Evolutionary conservation across 805 yeast genomes (phyloP).

Genomic region (Henningerozyma blattae): DNA sequence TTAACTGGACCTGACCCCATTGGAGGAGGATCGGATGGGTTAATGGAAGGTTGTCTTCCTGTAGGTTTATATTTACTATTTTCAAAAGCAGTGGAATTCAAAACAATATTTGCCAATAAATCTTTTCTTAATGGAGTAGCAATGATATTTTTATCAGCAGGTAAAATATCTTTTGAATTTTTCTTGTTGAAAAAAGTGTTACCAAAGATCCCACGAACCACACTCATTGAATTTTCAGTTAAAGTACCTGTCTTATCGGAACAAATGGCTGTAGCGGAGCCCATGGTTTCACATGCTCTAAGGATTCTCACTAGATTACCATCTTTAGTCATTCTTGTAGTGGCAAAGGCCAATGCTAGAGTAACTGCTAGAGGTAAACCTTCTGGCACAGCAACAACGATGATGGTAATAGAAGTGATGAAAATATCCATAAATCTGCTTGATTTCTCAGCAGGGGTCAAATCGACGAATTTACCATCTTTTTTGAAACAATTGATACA

Average conservation of each 20-base stretch:
- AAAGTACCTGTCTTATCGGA: constrained; percentile 97
- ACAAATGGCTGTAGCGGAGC: constrained; percentile 94
- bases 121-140: constrained; percentile 9
- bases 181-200: constrained; percentile 41
- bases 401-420: constrained; percentile 82
- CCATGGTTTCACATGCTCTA: constrained; percentile 96
- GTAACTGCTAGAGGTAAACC: constrained; percentile 98
- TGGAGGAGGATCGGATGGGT: constrained; percentile 1
- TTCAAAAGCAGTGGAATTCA: constrained; percentile 89
- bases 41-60: background rate
- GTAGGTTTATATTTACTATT: constrained; percentile 26
- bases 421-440: constrained; percentile 71
- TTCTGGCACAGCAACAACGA: constrained; percentile 99
- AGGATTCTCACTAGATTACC: constrained; percentile 91
- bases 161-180: constrained; percentile 7
- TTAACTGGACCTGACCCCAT: constrained; percentile 2
- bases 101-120: constrained; percentile 44
- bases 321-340: constrained; percentile 95
- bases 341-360: constrained; percentile 91
- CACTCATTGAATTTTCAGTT: constrained; percentile 88
- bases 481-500: constrained; percentile 41
- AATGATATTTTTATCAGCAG: constrained; percentile 3
- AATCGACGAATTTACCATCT: constrained; percentile 29
- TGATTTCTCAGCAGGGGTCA: constrained; percentile 65
- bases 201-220: constrained; percentile 66